Evolutionary conservation across 2,329 filamentous ascomycete genomes (phyloP), one percentile per base, ranked within the genome.

Genomic region (Ophiocordyceps robertsii): DNA sequence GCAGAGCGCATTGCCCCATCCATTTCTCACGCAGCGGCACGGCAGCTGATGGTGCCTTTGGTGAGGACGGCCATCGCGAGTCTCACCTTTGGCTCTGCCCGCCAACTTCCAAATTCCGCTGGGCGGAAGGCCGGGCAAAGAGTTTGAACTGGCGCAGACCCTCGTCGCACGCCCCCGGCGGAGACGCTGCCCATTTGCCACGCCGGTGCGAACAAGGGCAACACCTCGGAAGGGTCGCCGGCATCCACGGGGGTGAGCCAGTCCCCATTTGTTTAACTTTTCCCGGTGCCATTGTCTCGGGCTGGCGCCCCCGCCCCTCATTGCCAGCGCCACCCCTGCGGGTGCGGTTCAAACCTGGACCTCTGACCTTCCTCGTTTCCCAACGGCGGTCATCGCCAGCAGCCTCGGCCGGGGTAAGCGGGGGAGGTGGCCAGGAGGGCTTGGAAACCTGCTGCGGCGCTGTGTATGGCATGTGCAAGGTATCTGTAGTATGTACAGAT

Each of bases 271-370:
- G 43, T 45, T 48, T 41, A 19, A 39, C n/a, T 42, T 44, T 44
- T 32, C 40, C 40, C 41, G 17, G 40, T 38, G 39, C 42, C 40
- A 44, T 13, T 46, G 44, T 48, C 46, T 48, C 46, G 42, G 44
- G 42, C 44, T 42, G 37, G 35, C 9, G 29, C n/a, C 36, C 30
- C 37, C 45, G 29, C 39, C 30, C 37, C 45, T 30, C 29, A 31
- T 35, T 29, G 31, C 40, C 38, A 19, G 19, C 21, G 43, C 32
- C 11, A 38, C 29, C 41, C 38, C 29, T 37, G 38, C 29, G 17
- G 24, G 27, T 27, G 42, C 27, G 31, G 36, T 29, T 29, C 31
- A 30, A 17, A 24, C 39, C 36, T 19, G 29, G 39, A 31, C 29
- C 29, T 29, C 13, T 14, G 32, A 12, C 24, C 36, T 38, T 33